A percentile compares a stretch with the other conserved stretches of the same genome.
These are phyloP conservation scores for Solanum ahanhuiri DNA, from an alignment of 257 asterid genomes.

Conservation along the genomic window DNA sequence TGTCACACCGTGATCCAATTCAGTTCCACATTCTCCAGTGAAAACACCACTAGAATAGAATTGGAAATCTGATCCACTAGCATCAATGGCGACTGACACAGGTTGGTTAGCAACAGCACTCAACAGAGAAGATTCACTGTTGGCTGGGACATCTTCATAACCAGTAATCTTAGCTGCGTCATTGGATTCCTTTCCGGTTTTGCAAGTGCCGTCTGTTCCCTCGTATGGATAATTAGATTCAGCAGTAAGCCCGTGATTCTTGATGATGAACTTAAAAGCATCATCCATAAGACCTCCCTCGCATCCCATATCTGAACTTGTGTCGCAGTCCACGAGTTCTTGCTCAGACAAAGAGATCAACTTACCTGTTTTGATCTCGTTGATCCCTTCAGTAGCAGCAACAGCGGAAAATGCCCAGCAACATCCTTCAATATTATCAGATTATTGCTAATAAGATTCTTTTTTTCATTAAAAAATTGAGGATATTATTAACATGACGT, in stretches of 20 bases:
- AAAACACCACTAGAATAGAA: background rate
- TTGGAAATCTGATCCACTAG: background rate
- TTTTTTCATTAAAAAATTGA: background rate
- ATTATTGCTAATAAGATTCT: too few species aligned
- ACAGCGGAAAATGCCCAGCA: constrained; percentile 19
- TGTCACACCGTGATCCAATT: background rate
- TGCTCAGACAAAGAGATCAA: constrained; percentile 9
- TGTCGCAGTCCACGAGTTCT: constrained; percentile 9
- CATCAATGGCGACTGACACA: background rate
- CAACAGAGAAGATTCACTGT: background rate
- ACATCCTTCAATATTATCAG: background rate
- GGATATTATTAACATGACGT: background rate
- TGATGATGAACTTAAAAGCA: constrained; percentile 3
- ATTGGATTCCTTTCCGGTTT: background rate
- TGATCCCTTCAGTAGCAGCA: constrained; percentile 13
- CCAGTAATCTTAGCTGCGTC: background rate
- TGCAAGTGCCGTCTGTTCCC: background rate
- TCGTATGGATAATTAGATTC: background rate
- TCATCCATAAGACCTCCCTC: constrained; percentile 6
- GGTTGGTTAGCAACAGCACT: background rate
- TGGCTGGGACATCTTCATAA: background rate
- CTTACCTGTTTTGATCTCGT: background rate
- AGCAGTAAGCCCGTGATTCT: background rate
- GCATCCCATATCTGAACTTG: background rate
- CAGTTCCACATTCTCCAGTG: background rate